Conservation (phyloP, 345 rosid genomes). For the Rhodamnia rubescens region DNA sequence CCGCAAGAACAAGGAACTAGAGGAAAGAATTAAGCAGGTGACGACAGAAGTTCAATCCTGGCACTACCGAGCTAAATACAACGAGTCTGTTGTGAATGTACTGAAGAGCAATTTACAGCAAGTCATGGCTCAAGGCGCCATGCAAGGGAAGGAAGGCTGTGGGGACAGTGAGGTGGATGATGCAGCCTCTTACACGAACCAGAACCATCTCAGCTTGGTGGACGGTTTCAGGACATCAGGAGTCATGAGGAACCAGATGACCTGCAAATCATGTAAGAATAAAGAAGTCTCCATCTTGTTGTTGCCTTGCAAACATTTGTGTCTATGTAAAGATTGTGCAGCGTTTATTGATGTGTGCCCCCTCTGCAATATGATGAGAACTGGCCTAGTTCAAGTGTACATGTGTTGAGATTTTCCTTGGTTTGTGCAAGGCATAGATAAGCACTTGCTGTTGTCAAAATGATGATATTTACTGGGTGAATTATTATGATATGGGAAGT, state of each 20-base stretch:
- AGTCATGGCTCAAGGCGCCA: constrained; percentile 35
- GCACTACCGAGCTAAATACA: constrained; percentile 64
- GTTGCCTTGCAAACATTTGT: constrained; percentile 63
- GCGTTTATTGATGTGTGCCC: constrained; percentile 38
- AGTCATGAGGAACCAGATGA: constrained; percentile 15
- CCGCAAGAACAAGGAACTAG: constrained; percentile 49
- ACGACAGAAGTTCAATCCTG: constrained; percentile 49
- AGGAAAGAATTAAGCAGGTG: constrained; percentile 47
- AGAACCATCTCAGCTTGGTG: constrained; percentile 6
- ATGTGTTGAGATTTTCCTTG: constrained; percentile 12
- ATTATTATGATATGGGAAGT: not conserved
- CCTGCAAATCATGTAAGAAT: constrained; percentile 39
- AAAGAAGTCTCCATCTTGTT: constrained; percentile 45
- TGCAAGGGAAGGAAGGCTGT: constrained; percentile 55
- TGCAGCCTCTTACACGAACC: constrained; percentile 39
- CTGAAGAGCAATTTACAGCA: constrained; percentile 58
- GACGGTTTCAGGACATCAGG: constrained; percentile 13
- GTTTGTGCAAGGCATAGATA: not conserved
- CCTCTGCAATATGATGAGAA: constrained; percentile 44
- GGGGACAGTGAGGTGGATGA: constrained; percentile 69
- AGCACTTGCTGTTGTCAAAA: constrained; percentile 10
- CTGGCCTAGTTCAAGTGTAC: constrained; percentile 32
- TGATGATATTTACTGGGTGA: not conserved
- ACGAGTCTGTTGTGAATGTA: constrained; percentile 49
- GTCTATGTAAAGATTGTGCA: constrained; percentile 64